Evolutionary conservation across 441 rosid species (phyloP).

Genomic region (Biscutella auriculata): DNA sequence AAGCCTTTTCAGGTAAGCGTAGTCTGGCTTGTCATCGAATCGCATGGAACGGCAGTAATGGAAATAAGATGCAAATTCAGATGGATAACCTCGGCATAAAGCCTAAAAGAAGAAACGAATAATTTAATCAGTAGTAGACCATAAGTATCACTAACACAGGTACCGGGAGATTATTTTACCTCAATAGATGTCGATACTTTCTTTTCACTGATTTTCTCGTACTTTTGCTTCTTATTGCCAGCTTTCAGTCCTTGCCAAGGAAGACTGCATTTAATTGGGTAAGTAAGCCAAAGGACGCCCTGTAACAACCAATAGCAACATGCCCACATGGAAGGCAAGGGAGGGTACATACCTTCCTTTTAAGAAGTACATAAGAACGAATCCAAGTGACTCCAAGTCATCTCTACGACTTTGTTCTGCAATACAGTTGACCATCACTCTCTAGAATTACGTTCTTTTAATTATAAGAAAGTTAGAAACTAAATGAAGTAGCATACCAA

Average conservation of each 20-base stretch:
- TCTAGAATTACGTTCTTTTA: background rate
- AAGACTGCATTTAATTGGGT: constrained; percentile 31
- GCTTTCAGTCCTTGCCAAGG: constrained; percentile 97
- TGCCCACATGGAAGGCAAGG: background rate
- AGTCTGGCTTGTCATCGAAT: constrained; percentile 96
- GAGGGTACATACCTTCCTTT: constrained; percentile 60
- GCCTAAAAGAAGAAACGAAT: constrained; percentile 26
- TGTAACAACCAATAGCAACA: background rate
- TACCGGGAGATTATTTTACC: constrained; percentile 28
- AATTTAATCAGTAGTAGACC: background rate
- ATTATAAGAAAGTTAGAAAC: background rate
- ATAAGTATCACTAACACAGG: background rate
- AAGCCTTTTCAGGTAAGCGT: constrained; percentile 76
- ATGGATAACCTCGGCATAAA: constrained; percentile 86
- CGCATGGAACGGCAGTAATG: constrained; percentile 87
- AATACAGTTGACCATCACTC: constrained; percentile 5
- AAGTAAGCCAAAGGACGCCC: constrained; percentile 11
- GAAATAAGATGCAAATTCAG: constrained; percentile 95
- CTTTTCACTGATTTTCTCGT: constrained; percentile 81
- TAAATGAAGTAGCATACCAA: constrained; percentile 17
- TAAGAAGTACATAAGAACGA: constrained; percentile 75
- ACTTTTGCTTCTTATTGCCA: constrained; percentile 87
- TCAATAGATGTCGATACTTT: constrained; percentile 82
- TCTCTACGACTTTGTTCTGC: constrained; percentile 93
- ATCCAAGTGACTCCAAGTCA: constrained; percentile 89